phyloP scores from a whole-genome alignment of 2,329 filamentous ascomycete genomes.

The Hypoxylon sp. region DNA sequence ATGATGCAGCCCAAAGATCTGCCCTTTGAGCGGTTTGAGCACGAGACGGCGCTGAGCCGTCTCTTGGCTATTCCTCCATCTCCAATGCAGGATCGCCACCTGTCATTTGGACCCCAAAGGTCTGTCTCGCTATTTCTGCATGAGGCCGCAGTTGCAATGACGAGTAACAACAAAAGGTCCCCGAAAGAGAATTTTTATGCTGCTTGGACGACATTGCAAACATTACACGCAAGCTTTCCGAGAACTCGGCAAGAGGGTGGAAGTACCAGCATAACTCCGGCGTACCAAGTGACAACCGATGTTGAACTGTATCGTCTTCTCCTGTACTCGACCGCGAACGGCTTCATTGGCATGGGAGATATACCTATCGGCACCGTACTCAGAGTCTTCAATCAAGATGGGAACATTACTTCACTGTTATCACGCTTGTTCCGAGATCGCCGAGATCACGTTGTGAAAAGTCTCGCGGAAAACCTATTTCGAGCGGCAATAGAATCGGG shows the following conservation, averaged over 20 bases:
- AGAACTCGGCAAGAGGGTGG: background rate
- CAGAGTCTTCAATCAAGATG: constrained; percentile 16
- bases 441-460: constrained; percentile 6
- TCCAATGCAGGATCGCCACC: constrained; percentile 12
- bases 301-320: constrained; percentile 32
- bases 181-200: background rate
- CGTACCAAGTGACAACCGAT: background rate
- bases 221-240: constrained; percentile 10
- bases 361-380: constrained; percentile 19
- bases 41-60: background rate
- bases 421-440: constrained; percentile 11
- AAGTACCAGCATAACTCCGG: background rate
- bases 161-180: background rate
- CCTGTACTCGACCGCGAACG: constrained; percentile 27
- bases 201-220: constrained; percentile 17
- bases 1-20: constrained; percentile 4
- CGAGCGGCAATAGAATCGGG: constrained; percentile 38
- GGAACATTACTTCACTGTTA: constrained; percentile 18
- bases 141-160: constrained; percentile 19
- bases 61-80: constrained; percentile 16
- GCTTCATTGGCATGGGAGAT: constrained; percentile 26
- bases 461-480: constrained; percentile 39
- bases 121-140: constrained; percentile 2
- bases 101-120: constrained; percentile 10
- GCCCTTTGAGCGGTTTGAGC: constrained; percentile 30